Base-by-base conservation (phyloP, 208 protist genomes). In the Herpetomonas samuelpessoai region DNA sequence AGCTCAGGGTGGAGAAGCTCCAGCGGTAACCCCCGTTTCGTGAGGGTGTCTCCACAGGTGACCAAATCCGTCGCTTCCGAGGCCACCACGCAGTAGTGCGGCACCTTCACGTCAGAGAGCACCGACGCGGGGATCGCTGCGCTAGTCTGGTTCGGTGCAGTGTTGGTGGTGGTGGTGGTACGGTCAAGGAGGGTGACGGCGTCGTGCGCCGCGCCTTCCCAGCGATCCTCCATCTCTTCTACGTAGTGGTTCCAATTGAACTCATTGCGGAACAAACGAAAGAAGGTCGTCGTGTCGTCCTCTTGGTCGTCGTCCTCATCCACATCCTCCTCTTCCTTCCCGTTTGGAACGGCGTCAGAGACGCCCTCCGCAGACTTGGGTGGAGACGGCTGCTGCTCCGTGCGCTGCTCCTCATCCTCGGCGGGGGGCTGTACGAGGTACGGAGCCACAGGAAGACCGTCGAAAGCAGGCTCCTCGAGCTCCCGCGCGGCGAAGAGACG, bases 171-270 rank as follows among this genome's bases (percentile, higher is more conserved):
- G 44, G 6, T 14, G 6, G 35, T 41, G 35, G 22, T 55, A 10
- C n/a, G 25, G 18, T 16, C 4, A 6, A 9, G 12, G 45, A 45
- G 31, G 16, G 22, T 35, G 31, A n/a, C 47, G 14, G 16, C 48
- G 7, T 31, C 44, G 28, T 19, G 44, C 2, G 14, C 31, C 35
- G 55, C 50, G 7, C n/a, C 31, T 3, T 52, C 27, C 10, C 30
- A 21, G 1, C 74, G 66, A 24, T 65, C 48, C 45, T 66, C 53
- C 73, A 93, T 67, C 14, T 79, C 51, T 16, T 54, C 60, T 7
- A 91, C 68, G 62, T 95, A 89, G 22, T 60, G 57, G 52, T 95
- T 95, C 85, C 88, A 95, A 49, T 88, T 78, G 10, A 16, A 46
- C 24, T 61, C 58, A 46, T 82, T 74, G 35, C 88, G 73, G 58